Evolutionary conservation across 2,329 filamentous ascomycete species (phyloP), one percentile per base, ranked within the genome.

Genomic region (Microcyclosporella mali): DNA sequence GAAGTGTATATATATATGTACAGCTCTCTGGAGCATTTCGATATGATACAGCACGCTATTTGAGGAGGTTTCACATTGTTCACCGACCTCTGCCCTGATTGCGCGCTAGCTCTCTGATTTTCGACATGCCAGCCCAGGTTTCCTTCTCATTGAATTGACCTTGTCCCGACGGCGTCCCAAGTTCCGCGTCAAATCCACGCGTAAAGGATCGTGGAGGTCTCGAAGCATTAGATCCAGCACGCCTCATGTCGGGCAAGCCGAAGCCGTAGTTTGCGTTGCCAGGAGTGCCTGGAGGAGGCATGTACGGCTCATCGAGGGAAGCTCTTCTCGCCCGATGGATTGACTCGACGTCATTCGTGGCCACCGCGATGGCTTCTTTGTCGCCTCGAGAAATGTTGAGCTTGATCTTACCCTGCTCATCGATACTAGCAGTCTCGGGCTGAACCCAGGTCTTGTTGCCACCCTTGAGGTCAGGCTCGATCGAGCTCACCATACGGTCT

Each of bases 361-460:
- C 61, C 37, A 64, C 61, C 6, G 59, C 58, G 16, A 64, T 50
- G 7, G 61, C 55, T 40, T 62, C 60, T 16, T 49, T 44, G 41
- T 59, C 55, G n/a, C 54, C 58, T 40, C 60, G 53, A 16, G 32
- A 35, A 12, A 63, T 49, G 8, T 54, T 51, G 35, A 75, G 60
- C 3, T 55, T 53, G 43, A 75, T 66, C 29, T 62, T 64, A 28
- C 71, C 71, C 9, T 66, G 56, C 15, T 70, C 64, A 46, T 71
- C 64, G 27, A 75, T 59, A 33, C 56, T 59, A 16, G 72, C 75
- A 31, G 66, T 67, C 33, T 64, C 59, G 1, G 75, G 70, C 14
- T 68, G 66, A 17, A 75, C 71, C 64, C 67, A 71, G 42, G 77
- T 61, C 52, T 77, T 79, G 43, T 67, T 69, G 41, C 76, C 76